Percentiles rank a stretch among this genome's conserved stretches.
Evolutionary conservation across 176 grass and related monocot species (phyloP).

Genomic region (Musa beccarii): DNA sequence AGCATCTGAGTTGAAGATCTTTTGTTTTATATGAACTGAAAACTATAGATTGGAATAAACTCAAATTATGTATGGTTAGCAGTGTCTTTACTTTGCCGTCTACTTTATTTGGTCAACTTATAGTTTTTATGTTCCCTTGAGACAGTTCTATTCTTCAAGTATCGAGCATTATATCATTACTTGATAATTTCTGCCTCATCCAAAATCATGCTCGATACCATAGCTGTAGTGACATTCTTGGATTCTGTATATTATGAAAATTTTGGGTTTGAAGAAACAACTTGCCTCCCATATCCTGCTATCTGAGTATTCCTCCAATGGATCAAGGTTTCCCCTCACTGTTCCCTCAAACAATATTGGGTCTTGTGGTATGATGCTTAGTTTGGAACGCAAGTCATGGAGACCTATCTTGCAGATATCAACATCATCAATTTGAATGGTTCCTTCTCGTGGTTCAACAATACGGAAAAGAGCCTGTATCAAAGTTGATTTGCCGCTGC

Average conservation of each 20-base stretch:
- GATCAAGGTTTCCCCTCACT: constrained; percentile 36
- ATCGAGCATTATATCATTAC: neutral
- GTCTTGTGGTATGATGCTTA: constrained; percentile 42
- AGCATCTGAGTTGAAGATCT: neutral
- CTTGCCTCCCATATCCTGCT: constrained; percentile 30
- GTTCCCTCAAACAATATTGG: constrained; percentile 37
- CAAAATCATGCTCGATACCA: neutral
- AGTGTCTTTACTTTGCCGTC: neutral
- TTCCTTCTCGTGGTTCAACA: constrained; percentile 34
- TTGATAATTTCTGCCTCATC: neutral
- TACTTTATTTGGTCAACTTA: neutral
- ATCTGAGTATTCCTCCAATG: constrained; percentile 22
- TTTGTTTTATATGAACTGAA: neutral
- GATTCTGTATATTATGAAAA: constrained; percentile 10
- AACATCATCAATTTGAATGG: constrained; percentile 31
- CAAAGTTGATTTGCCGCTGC: constrained; percentile 40
- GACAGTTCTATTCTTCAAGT: too few relatives aligned
- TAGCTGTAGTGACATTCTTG: neutral
- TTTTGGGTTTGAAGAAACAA: neutral
- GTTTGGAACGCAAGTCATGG: constrained; percentile 32
- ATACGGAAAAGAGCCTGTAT: constrained; percentile 38
- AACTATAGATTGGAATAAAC: neutral
- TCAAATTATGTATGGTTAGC: neutral
- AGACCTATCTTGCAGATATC: constrained; percentile 26
- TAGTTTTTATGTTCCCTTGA: neutral